Base-by-base conservation (phyloP, 2,329 filamentous ascomycete species). In the Eutypa lata region DNA sequence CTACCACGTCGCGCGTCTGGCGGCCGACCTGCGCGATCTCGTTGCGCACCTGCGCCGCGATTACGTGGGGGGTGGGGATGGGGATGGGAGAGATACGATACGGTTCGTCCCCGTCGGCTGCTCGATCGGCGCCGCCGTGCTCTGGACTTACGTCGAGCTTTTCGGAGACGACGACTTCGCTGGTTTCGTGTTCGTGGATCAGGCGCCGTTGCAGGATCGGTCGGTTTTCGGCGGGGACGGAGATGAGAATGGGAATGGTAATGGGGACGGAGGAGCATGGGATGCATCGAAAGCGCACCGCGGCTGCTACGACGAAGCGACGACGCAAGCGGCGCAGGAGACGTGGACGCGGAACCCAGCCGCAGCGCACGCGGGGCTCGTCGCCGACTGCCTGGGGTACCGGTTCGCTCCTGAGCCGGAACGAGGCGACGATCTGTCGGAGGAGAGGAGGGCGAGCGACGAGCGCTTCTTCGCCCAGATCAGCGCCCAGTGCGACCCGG, bases 261-360 rank as follows among this genome's bases (percentile, higher is more conserved):
- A 7, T 14, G 31, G 31, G 14, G 31, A 35, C 7, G 31, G 31
- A 14, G 31, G 35, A 16, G 4, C 13, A 8, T 73, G 72, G 71
- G 70, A 68, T 51, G 59, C 52, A 35, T 53, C 55, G 40, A 56
- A 50, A 18, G 64, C 69, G 26, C 70, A 74, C 53, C 56, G 53
- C 3, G 70, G 68, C 6, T 73, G 71, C 57, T 74, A 67, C 49
- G 67, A 74, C 47, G 72, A 73, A 61, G 52, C 51, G 19, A 71
- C 63, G n/a, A 65, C 68, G 71, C 57, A 60, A 6, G 65, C 52
- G 0, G 71, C 53, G 57, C 80, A 83, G 77, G 75, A 78, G 1
- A 72, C 76, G 44, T 80, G 77, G 49, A 79, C 73, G 71, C 72
- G 78, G 1, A 63, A 64, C 2, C 71, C 76, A 1, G 66, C 57